Conservation (phyloP, 2,329 filamentous ascomycete species). For the Allantophomopsis lycopodina region DNA sequence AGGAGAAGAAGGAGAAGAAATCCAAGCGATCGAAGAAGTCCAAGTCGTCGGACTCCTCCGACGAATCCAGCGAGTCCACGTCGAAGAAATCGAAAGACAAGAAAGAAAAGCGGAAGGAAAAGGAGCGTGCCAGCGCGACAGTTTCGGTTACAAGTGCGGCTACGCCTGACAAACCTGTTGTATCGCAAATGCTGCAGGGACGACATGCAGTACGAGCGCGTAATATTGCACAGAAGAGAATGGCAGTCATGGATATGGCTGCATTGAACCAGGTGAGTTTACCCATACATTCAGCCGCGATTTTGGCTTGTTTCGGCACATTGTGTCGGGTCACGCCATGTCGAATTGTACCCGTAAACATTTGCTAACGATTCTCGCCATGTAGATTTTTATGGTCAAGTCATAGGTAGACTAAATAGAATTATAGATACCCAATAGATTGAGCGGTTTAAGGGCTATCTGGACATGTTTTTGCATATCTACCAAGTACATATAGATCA, state of each 20-base stretch:
- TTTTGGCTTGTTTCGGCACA: no score
- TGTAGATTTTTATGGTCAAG: conserved; percentile 59
- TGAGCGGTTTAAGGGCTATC: no score
- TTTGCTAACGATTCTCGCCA: conserved; percentile 7
- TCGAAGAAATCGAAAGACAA: conserved; percentile 10
- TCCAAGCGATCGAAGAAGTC: conserved; percentile 20
- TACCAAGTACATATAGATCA: no score
- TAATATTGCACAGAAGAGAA: conserved; percentile 79
- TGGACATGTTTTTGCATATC: no score
- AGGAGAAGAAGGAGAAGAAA: conserved; percentile 26
- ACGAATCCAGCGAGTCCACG: conserved; percentile 8
- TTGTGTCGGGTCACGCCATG: not conserved
- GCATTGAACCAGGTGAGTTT: conserved; percentile 69
- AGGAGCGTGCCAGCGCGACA: conserved; percentile 16
- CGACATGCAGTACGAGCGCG: conserved; percentile 66
- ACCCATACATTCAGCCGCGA: not conserved
- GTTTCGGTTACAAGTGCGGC: conserved; percentile 26
- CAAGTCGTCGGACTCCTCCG: conserved; percentile 10
- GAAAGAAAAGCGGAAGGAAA: conserved; percentile 9
- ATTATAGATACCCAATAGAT: not conserved
- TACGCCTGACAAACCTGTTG: conserved; percentile 30
- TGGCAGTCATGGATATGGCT: conserved; percentile 67
- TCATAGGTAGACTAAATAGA: conserved; percentile 12
- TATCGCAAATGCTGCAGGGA: conserved; percentile 12
- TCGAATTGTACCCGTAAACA: conserved; percentile 4